Evolutionary conservation across 305 asterid genomes (phyloP).

Genomic region (Ajuga reptans): DNA sequence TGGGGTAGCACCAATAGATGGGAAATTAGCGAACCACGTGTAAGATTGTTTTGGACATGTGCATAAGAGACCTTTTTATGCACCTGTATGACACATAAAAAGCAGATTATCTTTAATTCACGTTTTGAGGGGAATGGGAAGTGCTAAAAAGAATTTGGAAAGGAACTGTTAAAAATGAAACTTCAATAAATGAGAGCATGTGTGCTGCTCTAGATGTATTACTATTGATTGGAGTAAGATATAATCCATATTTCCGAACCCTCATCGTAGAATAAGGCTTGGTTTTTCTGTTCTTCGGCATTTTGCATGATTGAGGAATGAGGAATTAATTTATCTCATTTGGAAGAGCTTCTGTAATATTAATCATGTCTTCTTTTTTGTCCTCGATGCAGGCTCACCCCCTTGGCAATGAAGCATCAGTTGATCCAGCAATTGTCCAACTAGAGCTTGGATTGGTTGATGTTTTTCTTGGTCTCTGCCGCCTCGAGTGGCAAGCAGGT

Average conservation of each 20-base stretch:
- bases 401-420: conserved; percentile 32
- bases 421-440: conserved; percentile 46
- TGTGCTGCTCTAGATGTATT: not conserved
- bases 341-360: conserved; percentile 20
- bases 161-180: not conserved
- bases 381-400: conserved; percentile 51
- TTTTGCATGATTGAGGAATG: not conserved
- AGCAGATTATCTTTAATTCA: not conserved
- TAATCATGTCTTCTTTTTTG: conserved; percentile 21
- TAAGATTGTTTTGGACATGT: not conserved
- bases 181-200: not conserved
- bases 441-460: conserved; percentile 81
- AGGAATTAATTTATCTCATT: not conserved
- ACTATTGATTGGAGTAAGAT: not conserved
- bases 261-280: not conserved
- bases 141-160: not conserved
- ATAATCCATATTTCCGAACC: not conserved
- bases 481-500: conserved; percentile 96
- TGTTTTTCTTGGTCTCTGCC: conserved; percentile 68
- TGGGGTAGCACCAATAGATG: not conserved
- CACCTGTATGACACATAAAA: not conserved
- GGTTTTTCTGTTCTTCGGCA: not conserved
- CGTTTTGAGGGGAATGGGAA: not conserved
- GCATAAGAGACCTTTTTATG: not conserved
- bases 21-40: not conserved